A percentile compares a stretch with the other conserved stretches of the same genome.
These are phyloP conservation scores for Chaetothyriales sp. DNA, from an alignment of 2,329 filamentous ascomycete genomes.

Conservation along the genomic window DNA sequence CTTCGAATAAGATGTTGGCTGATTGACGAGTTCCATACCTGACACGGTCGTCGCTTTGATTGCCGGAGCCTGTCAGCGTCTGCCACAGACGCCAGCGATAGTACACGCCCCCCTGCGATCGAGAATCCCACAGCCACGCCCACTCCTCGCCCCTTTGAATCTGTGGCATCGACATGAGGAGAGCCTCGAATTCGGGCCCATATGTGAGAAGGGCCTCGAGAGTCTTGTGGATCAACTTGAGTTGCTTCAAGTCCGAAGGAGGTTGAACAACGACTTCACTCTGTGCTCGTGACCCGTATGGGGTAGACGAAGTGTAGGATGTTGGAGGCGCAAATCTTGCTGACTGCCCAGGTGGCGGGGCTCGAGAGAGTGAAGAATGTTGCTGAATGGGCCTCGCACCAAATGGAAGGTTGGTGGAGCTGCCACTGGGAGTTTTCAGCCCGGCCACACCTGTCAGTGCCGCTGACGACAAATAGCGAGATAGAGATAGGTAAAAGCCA, in stretches of 20 bases:
- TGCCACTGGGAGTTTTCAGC: conserved; percentile 34
- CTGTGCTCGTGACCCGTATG: conserved; percentile 32
- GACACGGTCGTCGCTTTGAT: not conserved
- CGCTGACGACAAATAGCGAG: conserved; percentile 68
- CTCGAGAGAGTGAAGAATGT: conserved; percentile 36
- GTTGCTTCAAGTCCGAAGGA: conserved; percentile 62
- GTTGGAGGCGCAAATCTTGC: conserved; percentile 64
- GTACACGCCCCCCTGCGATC: conserved; percentile 67
- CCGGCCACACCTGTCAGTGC: conserved; percentile 45
- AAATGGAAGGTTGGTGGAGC: conserved; percentile 49
- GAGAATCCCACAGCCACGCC: conserved; percentile 85
- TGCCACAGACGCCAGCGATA: conserved; percentile 90
- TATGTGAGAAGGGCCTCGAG: conserved; percentile 67
- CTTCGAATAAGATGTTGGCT: conserved; percentile 54
- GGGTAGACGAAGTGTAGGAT: conserved; percentile 45
- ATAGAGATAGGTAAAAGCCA: conserved; percentile 67
- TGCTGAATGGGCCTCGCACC: conserved; percentile 55
- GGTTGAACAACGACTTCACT: conserved; percentile 59
- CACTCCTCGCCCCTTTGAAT: conserved; percentile 81
- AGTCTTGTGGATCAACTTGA: conserved; percentile 77
- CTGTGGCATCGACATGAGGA: conserved; percentile 74
- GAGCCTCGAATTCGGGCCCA: conserved; percentile 76
- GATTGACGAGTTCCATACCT: conserved; percentile 17
- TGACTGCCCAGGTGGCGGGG: conserved; percentile 35
- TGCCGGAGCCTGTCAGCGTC: conserved; percentile 51